Conservation (phyloP, 176 grass and related monocot genomes). For the Lolium perenne region DNA sequence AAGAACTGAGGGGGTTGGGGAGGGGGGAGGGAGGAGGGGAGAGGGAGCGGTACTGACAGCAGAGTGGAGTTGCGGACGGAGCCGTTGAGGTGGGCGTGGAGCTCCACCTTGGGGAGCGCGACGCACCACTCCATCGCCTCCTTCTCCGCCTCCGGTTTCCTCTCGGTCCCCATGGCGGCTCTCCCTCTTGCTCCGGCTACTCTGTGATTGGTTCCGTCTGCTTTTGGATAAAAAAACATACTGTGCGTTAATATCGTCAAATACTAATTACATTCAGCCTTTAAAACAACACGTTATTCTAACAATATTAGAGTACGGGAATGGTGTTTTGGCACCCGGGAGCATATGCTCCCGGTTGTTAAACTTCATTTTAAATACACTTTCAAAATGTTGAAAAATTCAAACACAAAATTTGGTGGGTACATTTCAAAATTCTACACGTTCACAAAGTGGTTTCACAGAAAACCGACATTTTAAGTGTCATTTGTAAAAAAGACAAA, state of each 20-base stretch:
- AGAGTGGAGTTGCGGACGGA: conserved; percentile 94
- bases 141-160: conserved; percentile 29
- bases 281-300: too few relatives aligned
- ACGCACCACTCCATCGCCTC: conserved; percentile 81
- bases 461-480: too few relatives aligned
- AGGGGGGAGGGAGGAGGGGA: not conserved
- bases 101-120: conserved; percentile 90
- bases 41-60: conserved; percentile 61
- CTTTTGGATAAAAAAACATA: not conserved
- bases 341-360: too few relatives aligned
- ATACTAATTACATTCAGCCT: too few relatives aligned
- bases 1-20: not conserved
- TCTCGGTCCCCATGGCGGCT: conserved; percentile 40
- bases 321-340: too few relatives aligned
- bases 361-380: too few relatives aligned
- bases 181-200: conserved; percentile 6
- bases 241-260: not conserved
- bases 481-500: too few relatives aligned
- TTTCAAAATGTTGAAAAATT: too few relatives aligned
- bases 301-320: too few relatives aligned
- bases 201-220: conserved; percentile 5
- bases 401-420: too few relatives aligned
- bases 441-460: too few relatives aligned
- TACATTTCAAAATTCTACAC: too few relatives aligned
- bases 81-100: conserved; percentile 97